A percentile compares a stretch with the other conserved stretches of the same genome.
These are phyloP conservation scores for Hygrocybe coccinea DNA, from an alignment of 768 basidiomycete genomes.

Conservation along the genomic window DNA sequence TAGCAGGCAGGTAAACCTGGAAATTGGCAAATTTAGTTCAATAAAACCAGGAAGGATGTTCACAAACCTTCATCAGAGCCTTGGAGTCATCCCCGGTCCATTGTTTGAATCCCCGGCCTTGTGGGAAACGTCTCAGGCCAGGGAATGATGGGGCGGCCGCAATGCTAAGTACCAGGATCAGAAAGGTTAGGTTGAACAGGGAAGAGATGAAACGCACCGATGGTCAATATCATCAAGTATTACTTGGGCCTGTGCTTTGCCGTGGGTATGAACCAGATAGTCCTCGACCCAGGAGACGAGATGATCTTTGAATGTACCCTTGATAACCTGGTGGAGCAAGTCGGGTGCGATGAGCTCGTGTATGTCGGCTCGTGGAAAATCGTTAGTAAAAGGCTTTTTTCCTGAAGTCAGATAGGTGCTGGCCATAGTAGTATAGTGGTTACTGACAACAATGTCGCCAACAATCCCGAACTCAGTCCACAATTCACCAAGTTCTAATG, in stretches of 20 bases:
- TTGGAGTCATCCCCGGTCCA: constrained; percentile 15
- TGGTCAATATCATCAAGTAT: constrained; percentile 35
- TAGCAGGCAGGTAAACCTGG: constrained; percentile 21
- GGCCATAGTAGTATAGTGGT: too few relatives aligned
- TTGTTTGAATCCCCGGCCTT: constrained; percentile 9
- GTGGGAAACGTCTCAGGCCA: constrained; percentile 8
- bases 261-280: constrained; percentile 23
- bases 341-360: constrained; percentile 31
- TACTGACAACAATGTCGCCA: too few relatives aligned
- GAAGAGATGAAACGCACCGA: constrained; percentile 14
- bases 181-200: background rate
- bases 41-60: background rate
- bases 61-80: constrained; percentile 10
- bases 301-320: constrained; percentile 41
- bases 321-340: constrained; percentile 37
- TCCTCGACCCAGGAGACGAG: constrained; percentile 33
- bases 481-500: too few relatives aligned
- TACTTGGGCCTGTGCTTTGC: constrained; percentile 12
- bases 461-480: too few relatives aligned
- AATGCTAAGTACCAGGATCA: background rate
- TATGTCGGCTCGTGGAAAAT: constrained; percentile 35
- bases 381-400: constrained; percentile 31
- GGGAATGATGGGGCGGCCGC: constrained; percentile 8
- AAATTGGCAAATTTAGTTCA: background rate
- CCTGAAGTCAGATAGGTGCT: background rate